These are phyloP conservation scores for Nidularia sp. DNA, from an alignment of 768 basidiomycete species.

Conservation along the genomic window DNA sequence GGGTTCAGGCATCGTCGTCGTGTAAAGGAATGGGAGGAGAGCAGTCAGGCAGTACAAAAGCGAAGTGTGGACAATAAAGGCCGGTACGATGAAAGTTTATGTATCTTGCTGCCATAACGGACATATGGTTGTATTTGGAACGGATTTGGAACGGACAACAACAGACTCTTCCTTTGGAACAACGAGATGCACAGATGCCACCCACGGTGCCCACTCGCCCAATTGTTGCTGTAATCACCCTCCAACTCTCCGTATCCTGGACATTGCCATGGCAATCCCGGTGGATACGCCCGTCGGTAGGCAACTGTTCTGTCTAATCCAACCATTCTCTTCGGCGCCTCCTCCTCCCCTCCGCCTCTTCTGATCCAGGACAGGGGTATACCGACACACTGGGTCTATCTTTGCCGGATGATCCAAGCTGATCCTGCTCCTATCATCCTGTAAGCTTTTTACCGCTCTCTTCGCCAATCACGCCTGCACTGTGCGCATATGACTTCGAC, in stretches of 20 bases:
- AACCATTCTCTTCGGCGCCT: background rate
- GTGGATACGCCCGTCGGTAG: background rate
- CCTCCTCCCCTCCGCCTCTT: background rate
- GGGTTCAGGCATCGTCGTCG: conserved; percentile 23
- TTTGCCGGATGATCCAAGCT: too few species aligned
- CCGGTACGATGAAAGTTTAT: conserved; percentile 7
- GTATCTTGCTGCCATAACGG: conserved; percentile 7
- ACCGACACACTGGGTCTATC: too few species aligned
- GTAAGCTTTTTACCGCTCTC: too few species aligned
- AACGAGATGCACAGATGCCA: background rate
- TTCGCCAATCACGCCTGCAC: too few species aligned
- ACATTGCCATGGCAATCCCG: conserved; percentile 9
- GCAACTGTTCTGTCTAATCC: background rate
- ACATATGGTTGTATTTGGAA: conserved; percentile 4
- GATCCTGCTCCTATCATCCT: too few species aligned
- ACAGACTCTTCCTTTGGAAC: conserved; percentile 14
- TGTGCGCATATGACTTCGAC: too few species aligned
- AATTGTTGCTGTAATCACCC: background rate
- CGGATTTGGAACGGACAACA: conserved; percentile 13
- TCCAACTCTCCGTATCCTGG: conserved; percentile 8
- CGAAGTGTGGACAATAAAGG: conserved; percentile 7
- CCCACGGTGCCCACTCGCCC: conserved; percentile 6
- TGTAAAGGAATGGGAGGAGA: conserved; percentile 10
- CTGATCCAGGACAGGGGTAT: too few species aligned
- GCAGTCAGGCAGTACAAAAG: conserved; percentile 3